These are phyloP conservation scores for Microthyrium microscopicum DNA, from an alignment of 2,329 filamentous ascomycete species.

Conservation along the genomic window DNA sequence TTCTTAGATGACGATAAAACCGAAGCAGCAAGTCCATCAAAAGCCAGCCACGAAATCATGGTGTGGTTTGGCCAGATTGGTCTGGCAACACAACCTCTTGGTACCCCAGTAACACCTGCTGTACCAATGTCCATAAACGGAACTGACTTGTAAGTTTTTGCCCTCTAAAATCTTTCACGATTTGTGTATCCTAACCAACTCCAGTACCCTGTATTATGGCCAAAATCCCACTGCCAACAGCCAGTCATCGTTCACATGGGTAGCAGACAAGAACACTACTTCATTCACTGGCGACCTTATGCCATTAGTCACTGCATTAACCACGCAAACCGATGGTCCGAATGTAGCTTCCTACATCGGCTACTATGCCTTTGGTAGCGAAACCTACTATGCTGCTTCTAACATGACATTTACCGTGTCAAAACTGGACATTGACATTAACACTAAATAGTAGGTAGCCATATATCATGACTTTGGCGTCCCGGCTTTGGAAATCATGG, in stretches of 20 bases:
- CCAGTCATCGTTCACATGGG: constrained; percentile 36
- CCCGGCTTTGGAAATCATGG: no score
- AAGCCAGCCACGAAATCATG: constrained; percentile 36
- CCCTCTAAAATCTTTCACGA: neutral
- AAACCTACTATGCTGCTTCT: constrained; percentile 27
- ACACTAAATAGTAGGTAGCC: constrained; percentile 3
- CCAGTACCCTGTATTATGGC: neutral
- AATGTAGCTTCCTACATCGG: constrained; percentile 34
- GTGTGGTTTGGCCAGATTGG: constrained; percentile 38
- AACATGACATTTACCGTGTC: constrained; percentile 34
- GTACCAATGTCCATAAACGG: constrained; percentile 24
- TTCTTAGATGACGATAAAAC: constrained; percentile 33
- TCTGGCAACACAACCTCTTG: constrained; percentile 31
- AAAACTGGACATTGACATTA: constrained; percentile 17
- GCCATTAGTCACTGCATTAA: constrained; percentile 27
- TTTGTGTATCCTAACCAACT: neutral
- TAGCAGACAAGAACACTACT: constrained; percentile 20
- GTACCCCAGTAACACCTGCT: constrained; percentile 18
- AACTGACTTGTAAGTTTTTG: constrained; percentile 19
- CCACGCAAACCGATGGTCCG: constrained; percentile 16
- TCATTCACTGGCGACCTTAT: constrained; percentile 32
- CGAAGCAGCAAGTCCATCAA: constrained; percentile 23
- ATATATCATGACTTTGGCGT: no score
- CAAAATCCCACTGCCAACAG: constrained; percentile 5
- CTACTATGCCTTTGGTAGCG: constrained; percentile 35